Evolutionary conservation across 495 filamentous ascomycete genomes (phyloP).

Genomic region (Aspergillus affinis): DNA sequence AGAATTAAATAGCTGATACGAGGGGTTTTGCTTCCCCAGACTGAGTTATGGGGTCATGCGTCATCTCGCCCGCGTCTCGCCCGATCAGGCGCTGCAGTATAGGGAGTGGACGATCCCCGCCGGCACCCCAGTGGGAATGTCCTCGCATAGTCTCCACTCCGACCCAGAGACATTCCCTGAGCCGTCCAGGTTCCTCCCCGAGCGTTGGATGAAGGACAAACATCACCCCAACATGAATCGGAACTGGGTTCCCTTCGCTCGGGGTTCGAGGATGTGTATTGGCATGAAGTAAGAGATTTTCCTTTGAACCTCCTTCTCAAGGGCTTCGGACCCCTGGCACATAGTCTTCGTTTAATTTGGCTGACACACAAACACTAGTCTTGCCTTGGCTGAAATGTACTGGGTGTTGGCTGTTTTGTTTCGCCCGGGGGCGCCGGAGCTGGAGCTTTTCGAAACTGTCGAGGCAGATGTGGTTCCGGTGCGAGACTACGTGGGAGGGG

Average conservation of each 20-base stretch:
- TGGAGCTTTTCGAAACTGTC: slow-evolving; percentile 8
- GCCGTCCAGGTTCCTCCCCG: slow-evolving; percentile 7
- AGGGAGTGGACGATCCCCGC: slow-evolving; percentile 12
- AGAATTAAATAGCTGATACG: no score
- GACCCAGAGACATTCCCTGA: slow-evolving; percentile 5
- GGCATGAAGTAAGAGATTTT: slow-evolving; percentile 14
- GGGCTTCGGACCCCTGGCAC: not conserved
- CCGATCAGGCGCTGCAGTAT: slow-evolving; percentile 3
- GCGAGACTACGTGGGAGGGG: not conserved
- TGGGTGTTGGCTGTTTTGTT: slow-evolving; percentile 7
- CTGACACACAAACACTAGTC: slow-evolving; percentile 1
- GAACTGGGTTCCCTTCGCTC: slow-evolving; percentile 9
- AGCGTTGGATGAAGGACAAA: slow-evolving; percentile 4
- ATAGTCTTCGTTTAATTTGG: not conserved
- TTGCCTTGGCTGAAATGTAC: slow-evolving; percentile 11
- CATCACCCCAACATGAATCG: slow-evolving; percentile 11
- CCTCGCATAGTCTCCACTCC: slow-evolving; percentile 7
- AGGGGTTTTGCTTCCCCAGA: not conserved
- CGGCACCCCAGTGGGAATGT: slow-evolving; percentile 11
- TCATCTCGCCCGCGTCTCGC: slow-evolving; percentile 7
- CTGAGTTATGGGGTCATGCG: slow-evolving; percentile 5
- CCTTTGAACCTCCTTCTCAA: not conserved
- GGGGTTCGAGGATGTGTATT: slow-evolving; percentile 10
- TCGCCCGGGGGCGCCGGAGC: slow-evolving; percentile 3
- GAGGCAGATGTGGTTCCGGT: slow-evolving; percentile 5